These are phyloP conservation scores for Suillus cothurnatus DNA, from an alignment of 768 basidiomycete species.

Conservation along the genomic window DNA sequence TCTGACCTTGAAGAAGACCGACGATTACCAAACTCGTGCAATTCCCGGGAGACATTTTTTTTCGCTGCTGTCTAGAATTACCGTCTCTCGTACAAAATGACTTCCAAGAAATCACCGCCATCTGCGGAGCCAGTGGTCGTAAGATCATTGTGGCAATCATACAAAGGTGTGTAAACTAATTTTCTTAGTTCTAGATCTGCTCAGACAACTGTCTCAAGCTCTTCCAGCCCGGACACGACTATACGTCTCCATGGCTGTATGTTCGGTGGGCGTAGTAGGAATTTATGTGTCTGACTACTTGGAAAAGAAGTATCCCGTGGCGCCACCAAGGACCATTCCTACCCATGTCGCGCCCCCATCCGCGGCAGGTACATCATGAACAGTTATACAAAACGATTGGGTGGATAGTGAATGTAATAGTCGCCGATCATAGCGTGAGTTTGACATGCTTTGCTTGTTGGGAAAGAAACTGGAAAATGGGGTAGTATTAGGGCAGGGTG, in stretches of 20 bases:
- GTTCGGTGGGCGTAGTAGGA: slow-evolving; percentile 48
- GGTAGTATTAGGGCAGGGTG: background rate
- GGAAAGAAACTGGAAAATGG: background rate
- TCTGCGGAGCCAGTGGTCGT: slow-evolving; percentile 14
- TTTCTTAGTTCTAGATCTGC: slow-evolving; percentile 13
- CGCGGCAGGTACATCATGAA: background rate
- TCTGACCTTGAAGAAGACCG: background rate
- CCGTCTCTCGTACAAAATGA: background rate
- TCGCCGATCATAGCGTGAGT: background rate
- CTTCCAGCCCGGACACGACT: slow-evolving; percentile 57
- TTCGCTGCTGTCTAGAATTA: background rate
- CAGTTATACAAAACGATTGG: slow-evolving; percentile 5
- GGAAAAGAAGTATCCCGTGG: slow-evolving; percentile 42
- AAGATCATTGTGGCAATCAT: slow-evolving; percentile 45
- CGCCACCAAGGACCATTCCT: background rate
- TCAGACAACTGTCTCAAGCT: slow-evolving; percentile 35
- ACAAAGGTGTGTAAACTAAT: slow-evolving; percentile 36
- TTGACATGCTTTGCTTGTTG: background rate
- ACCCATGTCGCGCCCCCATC: background rate
- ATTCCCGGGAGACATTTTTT: background rate
- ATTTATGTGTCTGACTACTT: slow-evolving; percentile 52
- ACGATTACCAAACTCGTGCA: background rate
- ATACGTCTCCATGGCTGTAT: slow-evolving; percentile 50
- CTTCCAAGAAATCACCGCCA: slow-evolving; percentile 10
- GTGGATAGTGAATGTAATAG: slow-evolving; percentile 1